Conservation (phyloP, 306 rosid species). For the Quercus alba region DNA sequence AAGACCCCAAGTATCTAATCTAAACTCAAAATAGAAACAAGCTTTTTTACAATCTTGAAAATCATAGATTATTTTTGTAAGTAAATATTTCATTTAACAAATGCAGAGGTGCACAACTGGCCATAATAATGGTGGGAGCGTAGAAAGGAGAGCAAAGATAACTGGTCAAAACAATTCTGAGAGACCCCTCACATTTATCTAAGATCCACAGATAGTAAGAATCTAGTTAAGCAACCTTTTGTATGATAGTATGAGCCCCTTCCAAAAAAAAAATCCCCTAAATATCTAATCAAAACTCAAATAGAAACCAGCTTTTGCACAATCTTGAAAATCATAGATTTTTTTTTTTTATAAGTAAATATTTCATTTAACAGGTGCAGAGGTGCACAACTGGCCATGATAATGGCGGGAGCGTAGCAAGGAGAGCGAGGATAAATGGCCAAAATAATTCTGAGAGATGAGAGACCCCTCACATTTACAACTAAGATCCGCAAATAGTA, state of each 20-base stretch:
- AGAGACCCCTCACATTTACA: neutral
- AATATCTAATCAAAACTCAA: neutral
- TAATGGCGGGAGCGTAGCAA: neutral
- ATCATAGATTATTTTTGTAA: neutral
- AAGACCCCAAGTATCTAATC: neutral
- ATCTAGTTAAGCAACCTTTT: too few species aligned
- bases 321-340: neutral
- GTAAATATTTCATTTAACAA: too few species aligned
- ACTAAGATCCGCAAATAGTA: too few species aligned
- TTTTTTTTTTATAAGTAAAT: too few species aligned
- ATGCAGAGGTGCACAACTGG: too few species aligned
- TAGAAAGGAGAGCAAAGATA: neutral
- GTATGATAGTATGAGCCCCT: too few species aligned
- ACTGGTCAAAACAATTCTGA: neutral
- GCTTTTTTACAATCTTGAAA: neutral
- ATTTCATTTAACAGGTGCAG: too few species aligned
- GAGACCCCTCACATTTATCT: neutral
- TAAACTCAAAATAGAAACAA: neutral
- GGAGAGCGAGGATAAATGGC: neutral
- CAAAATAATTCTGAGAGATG: neutral
- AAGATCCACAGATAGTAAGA: too few species aligned
- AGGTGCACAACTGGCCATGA: neutral
- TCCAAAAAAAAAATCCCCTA: neutral
- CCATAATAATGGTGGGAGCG: neutral
- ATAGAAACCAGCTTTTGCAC: neutral